Evolutionary conservation across 2,329 filamentous ascomycete genomes (phyloP).

Genomic region (Pezicula carpinea): DNA sequence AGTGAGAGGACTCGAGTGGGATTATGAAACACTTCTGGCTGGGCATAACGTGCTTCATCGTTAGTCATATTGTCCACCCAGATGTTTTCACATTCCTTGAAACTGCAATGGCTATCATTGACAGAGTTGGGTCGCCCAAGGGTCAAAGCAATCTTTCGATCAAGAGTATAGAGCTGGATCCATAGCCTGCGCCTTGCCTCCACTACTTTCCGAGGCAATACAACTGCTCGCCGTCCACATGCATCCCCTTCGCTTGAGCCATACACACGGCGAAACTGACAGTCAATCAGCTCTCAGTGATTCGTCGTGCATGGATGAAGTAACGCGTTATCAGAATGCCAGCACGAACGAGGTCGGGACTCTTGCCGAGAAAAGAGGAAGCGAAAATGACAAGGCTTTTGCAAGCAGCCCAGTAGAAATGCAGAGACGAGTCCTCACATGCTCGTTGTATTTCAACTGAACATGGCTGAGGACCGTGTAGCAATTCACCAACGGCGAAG

Average conservation of each 20-base stretch:
- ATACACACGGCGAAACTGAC: constrained; percentile 38
- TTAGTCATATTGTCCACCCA: constrained; percentile 33
- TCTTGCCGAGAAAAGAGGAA: constrained; percentile 37
- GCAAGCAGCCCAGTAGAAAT: constrained; percentile 37
- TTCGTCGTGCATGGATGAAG: constrained; percentile 33
- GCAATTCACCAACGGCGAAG: constrained; percentile 33
- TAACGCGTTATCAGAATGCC: constrained; percentile 36
- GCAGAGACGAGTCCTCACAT: constrained; percentile 33
- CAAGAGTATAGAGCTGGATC: constrained; percentile 35
- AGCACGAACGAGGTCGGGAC: constrained; percentile 34
- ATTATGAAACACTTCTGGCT: constrained; percentile 23
- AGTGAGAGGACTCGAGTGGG: constrained; percentile 29
- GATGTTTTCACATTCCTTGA: constrained; percentile 33
- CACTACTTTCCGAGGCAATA: constrained; percentile 31
- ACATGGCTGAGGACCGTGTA: constrained; percentile 30
- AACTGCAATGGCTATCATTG: constrained; percentile 33
- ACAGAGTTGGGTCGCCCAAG: constrained; percentile 36
- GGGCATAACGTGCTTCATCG: constrained; percentile 23
- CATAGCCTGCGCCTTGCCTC: constrained; percentile 35
- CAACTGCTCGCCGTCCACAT: constrained; percentile 37
- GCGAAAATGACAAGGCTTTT: constrained; percentile 36
- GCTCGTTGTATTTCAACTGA: constrained; percentile 32
- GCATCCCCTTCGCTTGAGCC: constrained; percentile 39
- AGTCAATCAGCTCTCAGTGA: constrained; percentile 36
- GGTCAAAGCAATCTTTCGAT: constrained; percentile 35